Percentiles rank a stretch among this genome's conserved stretches.
Conservation (phyloP, 495 filamentous ascomycete genomes). For the Lichenothelia convexa region DNA sequence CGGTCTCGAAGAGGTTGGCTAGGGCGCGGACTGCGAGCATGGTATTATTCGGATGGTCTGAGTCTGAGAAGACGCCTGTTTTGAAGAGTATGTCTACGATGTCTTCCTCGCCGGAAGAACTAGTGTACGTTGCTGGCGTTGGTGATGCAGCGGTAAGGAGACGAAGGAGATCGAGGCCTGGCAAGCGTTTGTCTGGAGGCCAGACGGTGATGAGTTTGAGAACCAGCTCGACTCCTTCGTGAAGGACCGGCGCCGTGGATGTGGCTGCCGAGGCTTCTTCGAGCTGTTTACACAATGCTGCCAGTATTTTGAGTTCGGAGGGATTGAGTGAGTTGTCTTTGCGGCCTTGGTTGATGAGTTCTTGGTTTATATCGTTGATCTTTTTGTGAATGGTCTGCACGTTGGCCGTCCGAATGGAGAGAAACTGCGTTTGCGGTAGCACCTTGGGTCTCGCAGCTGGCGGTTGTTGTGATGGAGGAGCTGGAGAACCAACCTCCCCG, state of each 20-base stretch:
- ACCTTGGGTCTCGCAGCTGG: constrained; percentile 42
- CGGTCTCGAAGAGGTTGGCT: constrained; percentile 71
- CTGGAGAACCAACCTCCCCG: constrained; percentile 32
- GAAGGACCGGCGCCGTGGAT: constrained; percentile 2
- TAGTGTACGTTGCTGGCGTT: constrained; percentile 33
- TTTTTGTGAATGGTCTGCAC: constrained; percentile 53
- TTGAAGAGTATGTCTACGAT: constrained; percentile 32
- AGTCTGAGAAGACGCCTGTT: constrained; percentile 37
- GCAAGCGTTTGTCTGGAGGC: constrained; percentile 61
- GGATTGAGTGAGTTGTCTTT: constrained; percentile 61
- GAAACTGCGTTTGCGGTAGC: constrained; percentile 68
- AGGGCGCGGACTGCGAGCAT: constrained; percentile 74
- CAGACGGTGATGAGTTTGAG: constrained; percentile 53
- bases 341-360: constrained; percentile 43
- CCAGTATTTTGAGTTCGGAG: constrained; percentile 40
- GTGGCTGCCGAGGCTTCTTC: constrained; percentile 16
- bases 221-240: constrained; percentile 2
- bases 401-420: constrained; percentile 47
- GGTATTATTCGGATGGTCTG: constrained; percentile 41
- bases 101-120: constrained; percentile 23
- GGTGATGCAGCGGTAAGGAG: constrained; percentile 51
- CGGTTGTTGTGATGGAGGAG: constrained; percentile 17
- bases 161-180: constrained; percentile 71
- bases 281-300: constrained; percentile 35
- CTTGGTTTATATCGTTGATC: constrained; percentile 48